phyloP scores from a whole-genome alignment of 371 early-diverging fungal genomes.

The Amoeboradix gromovi region DNA sequence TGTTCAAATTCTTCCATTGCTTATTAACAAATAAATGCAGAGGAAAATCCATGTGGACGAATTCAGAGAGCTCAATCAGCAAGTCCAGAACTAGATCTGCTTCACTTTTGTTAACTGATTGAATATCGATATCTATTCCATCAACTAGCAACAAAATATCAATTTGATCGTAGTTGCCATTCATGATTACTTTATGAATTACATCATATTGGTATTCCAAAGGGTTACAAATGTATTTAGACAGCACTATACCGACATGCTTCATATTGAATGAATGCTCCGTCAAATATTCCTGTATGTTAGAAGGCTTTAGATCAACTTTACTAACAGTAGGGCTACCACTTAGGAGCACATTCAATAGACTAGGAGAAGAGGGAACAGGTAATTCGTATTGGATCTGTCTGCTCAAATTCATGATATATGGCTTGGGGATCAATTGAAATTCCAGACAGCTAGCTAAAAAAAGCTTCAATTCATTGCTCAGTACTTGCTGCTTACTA shows the following conservation, averaged over 20 bases:
- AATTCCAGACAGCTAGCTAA: neutral
- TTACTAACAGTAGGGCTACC: neutral
- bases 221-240: neutral
- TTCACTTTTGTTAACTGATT: neutral
- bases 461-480: neutral
- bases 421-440: neutral
- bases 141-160: neutral
- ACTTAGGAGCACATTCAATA: neutral
- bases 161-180: neutral
- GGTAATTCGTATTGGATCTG: neutral
- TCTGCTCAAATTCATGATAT: neutral
- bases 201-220: neutral
- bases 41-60: neutral
- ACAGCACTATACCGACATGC: neutral
- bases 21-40: neutral
- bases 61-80: neutral
- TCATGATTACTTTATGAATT: neutral
- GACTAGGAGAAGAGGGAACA: neutral
- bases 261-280: neutral
- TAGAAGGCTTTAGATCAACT: neutral
- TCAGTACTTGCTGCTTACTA: neutral
- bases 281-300: neutral
- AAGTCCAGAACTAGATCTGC: neutral
- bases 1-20: neutral
- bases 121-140: neutral